Percentiles rank a stretch among this genome's conserved stretches.
Conservation (phyloP, 371 early-diverging fungal genomes). For the Mucor piriformis region DNA sequence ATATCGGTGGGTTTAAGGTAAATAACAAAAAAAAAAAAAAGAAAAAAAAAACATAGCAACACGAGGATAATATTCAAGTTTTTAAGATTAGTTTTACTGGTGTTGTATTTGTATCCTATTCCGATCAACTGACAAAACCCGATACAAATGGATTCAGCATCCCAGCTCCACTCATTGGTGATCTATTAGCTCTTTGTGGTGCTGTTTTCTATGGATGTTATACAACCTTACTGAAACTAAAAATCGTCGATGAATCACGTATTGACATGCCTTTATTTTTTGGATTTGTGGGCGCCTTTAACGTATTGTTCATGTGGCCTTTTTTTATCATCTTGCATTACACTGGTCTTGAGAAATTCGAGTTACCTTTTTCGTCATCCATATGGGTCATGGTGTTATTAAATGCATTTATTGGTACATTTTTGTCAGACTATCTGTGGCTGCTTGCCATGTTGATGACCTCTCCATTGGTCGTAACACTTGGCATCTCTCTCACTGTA, state of each 20-base stretch:
- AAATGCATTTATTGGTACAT: conserved; percentile 82
- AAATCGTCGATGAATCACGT: conserved; percentile 71
- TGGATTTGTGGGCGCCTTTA: conserved; percentile 82
- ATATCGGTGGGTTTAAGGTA: conserved; percentile 63
- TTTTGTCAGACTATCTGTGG: conserved; percentile 85
- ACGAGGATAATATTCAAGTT: neutral
- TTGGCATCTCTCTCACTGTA: conserved; percentile 76
- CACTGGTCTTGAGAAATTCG: conserved; percentile 70
- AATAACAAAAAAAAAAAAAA: neutral
- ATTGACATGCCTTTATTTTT: conserved; percentile 81
- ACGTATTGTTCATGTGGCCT: conserved; percentile 73
- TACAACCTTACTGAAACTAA: conserved; percentile 71
- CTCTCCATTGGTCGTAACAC: conserved; percentile 77
- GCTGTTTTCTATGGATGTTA: conserved; percentile 84
- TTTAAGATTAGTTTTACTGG: conserved; percentile 53
- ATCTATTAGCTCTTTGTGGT: conserved; percentile 70
- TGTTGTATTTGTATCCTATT: conserved; percentile 60
- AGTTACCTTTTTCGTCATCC: conserved; percentile 56
- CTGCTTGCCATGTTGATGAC: conserved; percentile 80
- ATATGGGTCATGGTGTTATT: conserved; percentile 66
- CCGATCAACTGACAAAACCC: conserved; percentile 30
- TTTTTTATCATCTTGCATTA: conserved; percentile 66
- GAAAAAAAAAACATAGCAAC: neutral
- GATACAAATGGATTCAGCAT: conserved; percentile 6
- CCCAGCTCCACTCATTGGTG: conserved; percentile 60